These are phyloP conservation scores for Silene conica DNA, from an alignment of 148 eudicot species.

Conservation along the genomic window DNA sequence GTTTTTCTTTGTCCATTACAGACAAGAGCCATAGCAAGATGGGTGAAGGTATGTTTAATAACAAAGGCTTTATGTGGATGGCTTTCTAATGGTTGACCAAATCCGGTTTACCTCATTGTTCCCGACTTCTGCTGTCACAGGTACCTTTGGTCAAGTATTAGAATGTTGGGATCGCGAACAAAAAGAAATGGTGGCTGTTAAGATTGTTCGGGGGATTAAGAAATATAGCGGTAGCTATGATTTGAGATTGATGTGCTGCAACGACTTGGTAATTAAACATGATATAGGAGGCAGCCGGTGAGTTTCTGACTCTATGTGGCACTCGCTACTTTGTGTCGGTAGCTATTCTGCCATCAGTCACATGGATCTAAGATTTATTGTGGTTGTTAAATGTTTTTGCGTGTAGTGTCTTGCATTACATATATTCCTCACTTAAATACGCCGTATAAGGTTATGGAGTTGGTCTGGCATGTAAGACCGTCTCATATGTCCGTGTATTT, in stretches of 20 bases:
- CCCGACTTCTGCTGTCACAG: constrained; percentile 22
- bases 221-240: constrained; percentile 77
- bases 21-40: constrained; percentile 69
- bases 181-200: constrained; percentile 67
- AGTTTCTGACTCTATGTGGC: constrained; percentile 27
- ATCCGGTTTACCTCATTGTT: not conserved
- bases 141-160: constrained; percentile 80
- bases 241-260: constrained; percentile 69
- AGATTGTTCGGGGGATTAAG: constrained; percentile 57
- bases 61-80: not conserved
- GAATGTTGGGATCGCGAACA: constrained; percentile 77
- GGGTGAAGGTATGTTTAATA: constrained; percentile 58
- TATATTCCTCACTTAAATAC: too few species aligned
- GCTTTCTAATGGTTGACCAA: not conserved
- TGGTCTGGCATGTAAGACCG: too few species aligned
- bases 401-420: too few species aligned
- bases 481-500: too few species aligned
- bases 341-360: constrained; percentile 15
- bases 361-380: constrained; percentile 17
- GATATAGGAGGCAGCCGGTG: constrained; percentile 71
- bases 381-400: constrained; percentile 53
- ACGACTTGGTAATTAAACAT: constrained; percentile 74
- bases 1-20: constrained; percentile 27
- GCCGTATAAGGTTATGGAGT: too few species aligned
- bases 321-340: constrained; percentile 17